Evolutionary conservation across 2,329 filamentous ascomycete genomes (phyloP).

Genomic region (Cladosporium phlei): DNA sequence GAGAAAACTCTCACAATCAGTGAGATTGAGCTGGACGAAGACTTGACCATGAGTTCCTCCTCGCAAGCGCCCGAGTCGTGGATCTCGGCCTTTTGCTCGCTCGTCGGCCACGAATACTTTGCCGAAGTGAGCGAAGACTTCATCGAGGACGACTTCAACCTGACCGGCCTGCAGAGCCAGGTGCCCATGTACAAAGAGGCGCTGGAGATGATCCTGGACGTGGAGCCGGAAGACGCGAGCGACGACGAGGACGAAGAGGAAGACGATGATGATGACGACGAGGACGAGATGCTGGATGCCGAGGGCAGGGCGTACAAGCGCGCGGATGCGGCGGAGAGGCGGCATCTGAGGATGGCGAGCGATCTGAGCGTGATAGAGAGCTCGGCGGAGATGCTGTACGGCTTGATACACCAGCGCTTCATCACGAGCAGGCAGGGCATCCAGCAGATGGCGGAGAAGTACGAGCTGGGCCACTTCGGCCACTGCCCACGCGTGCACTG

Average conservation of each 20-base stretch:
- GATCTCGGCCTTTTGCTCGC: constrained; percentile 95
- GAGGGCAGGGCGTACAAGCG: constrained; percentile 38
- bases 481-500: constrained; percentile 93
- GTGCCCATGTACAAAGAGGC: constrained; percentile 99
- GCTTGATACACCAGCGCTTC: constrained; percentile 95
- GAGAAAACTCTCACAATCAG: constrained; percentile 28
- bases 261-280: constrained; percentile 60
- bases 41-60: constrained; percentile 50
- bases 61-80: constrained; percentile 73
- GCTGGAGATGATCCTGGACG: constrained; percentile 97
- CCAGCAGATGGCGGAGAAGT: constrained; percentile 99
- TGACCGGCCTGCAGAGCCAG: constrained; percentile 90
- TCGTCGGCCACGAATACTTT: constrained; percentile 97
- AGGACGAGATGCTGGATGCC: constrained; percentile 54
- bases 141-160: constrained; percentile 99
- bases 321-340: constrained; percentile 53
- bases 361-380: constrained; percentile 95
- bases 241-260: constrained; percentile 73
- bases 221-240: constrained; percentile 93
- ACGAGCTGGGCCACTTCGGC: constrained; percentile 93
- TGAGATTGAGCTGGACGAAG: constrained; percentile 12
- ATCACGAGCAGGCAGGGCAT: constrained; percentile 95
- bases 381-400: constrained; percentile 96
- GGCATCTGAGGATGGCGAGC: constrained; percentile 81
- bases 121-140: constrained; percentile 98